A percentile compares a stretch with the other conserved stretches of the same genome.
Conservation (phyloP, 2,329 filamentous ascomycete genomes). For the Calonectria fujianensis region DNA sequence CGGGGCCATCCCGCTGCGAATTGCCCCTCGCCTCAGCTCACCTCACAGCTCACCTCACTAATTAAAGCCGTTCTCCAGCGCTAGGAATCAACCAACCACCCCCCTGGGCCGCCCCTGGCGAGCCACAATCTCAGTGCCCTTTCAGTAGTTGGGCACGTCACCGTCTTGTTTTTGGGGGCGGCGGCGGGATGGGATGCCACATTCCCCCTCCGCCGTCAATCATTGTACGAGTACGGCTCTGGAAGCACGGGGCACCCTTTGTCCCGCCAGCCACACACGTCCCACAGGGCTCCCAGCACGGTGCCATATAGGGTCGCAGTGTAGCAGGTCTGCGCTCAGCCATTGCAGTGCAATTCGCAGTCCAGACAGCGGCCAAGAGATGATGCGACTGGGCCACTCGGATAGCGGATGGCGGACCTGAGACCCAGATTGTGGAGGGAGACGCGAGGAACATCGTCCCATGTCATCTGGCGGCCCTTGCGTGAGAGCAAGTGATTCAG, state of each 20-base stretch:
- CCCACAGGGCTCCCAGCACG: slow-evolving; percentile 16
- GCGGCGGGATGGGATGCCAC: slow-evolving; percentile 14
- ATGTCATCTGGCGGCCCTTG: slow-evolving; percentile 26
- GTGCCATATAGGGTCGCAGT: not conserved
- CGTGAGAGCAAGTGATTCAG: slow-evolving; percentile 17
- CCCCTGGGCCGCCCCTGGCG: slow-evolving; percentile 15
- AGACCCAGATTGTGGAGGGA: slow-evolving; percentile 34
- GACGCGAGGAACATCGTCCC: slow-evolving; percentile 31
- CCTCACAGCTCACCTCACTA: slow-evolving; percentile 23
- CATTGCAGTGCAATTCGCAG: not conserved
- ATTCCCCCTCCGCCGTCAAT: not conserved
- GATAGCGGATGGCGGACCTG: slow-evolving; percentile 29
- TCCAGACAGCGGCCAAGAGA: slow-evolving; percentile 9
- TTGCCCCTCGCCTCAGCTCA: slow-evolving; percentile 28
- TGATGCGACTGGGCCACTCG: slow-evolving; percentile 33
- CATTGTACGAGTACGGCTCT: slow-evolving; percentile 25
- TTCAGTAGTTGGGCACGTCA: slow-evolving; percentile 8
- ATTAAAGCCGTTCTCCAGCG: slow-evolving; percentile 20
- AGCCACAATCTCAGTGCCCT: slow-evolving; percentile 14
- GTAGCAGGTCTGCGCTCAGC: slow-evolving; percentile 16
- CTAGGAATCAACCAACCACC: slow-evolving; percentile 22
- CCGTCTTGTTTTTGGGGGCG: slow-evolving; percentile 7
- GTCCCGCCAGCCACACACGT: slow-evolving; percentile 14
- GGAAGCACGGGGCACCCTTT: not conserved
- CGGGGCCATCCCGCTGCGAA: slow-evolving; percentile 18